Base-by-base conservation (phyloP, 2,329 filamentous ascomycete genomes). In the Neodidymelliopsis sp. region DNA sequence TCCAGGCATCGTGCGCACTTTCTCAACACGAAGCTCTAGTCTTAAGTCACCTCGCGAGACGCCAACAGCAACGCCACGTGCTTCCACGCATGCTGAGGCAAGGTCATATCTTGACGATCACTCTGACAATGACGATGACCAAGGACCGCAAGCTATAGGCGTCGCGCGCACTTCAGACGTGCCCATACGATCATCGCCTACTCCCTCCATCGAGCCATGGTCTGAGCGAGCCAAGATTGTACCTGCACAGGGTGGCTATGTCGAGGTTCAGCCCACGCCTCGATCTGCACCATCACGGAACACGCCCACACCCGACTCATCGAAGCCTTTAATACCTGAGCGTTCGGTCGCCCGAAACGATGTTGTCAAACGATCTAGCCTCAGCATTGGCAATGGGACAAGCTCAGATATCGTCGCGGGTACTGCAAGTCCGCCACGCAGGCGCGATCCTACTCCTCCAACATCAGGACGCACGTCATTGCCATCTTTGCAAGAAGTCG, bases 141-240 rank as follows among this genome's bases (percentile, higher is more conserved):
- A 54, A n/a, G 57, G 52, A 19, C 41, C 56, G 3, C 54, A 63
- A 19, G 69, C 66, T 33, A 77, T 77, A 53, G 75, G 76, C 36
- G 62, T 77, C 28, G 76, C 75, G 13, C 72, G 60, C 37, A 77
- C 75, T 5, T 74, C 76, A 10, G 70, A 78, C 55, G 56, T 70
- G 12, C 66, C 67, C 11, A 69, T 74, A 27, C 59, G 57, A 24
- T 56, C 65, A 18, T 56, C 63, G 2, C 63, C 67, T 10, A 65
- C 65, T 10, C 63, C 69, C 25, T 58, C 64, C 15, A 40, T 24
- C 9, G 65, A 67, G 16, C 38, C 45, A 6, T 37, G 49, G 18
- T 20, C 43, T 27, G 56, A 58, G 29, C 54, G 50, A 20, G 57
- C 58, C 27, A 57, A 59, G 25, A 25, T 51, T 6, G 35, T 35